Base-by-base conservation (phyloP, 2,329 filamentous ascomycete species). In the Phaeophleospora eucalypticola region DNA sequence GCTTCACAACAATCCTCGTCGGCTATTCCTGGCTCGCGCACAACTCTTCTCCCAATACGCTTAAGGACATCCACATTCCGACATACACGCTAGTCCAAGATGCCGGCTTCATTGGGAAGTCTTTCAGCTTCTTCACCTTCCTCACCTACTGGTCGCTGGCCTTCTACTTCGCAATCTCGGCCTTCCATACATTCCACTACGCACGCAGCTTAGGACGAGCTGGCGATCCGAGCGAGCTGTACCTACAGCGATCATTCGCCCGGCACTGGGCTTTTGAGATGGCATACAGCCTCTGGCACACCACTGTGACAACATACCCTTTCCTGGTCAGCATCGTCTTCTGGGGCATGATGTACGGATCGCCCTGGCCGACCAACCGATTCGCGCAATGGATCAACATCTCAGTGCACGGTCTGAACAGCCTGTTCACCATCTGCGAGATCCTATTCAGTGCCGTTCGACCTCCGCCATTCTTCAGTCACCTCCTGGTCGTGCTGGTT, bases 111-210 rank as follows among this genome's bases (percentile, higher is more conserved):
- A 46, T 49, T 19, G 47, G 43, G 17, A 48, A 50, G 19, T 48
- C 44, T 4, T 51, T 53, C 44, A 53, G 51, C 47, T 51, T 48
- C 41, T 48, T 53, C 38, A 50, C 51, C 20, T 53, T 50, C 36
- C 36, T 53, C 19, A 50, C 45, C 4, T 53, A 36, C 19, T 53
- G 51, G 51, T 43, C 44, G 15, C 35, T 48, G 42, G 44, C 47
- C 9, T 50, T 53, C 36, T 50, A 53, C 36, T 53, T 48, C 21
- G 42, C 37, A 12, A 29, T 53, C 14, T 47, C 51, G 2, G 44
- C 44, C 8, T 50, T 43, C 14, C 51, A 53, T 32, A 50, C 51
- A 3, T 41, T 53, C 16, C 27, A 34, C 2, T 49, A 50, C 16
- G 51, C 44, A 4, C 19, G n/a, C 12, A 29, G 24, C 24, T 12